phyloP scores from a whole-genome alignment of 1,284 basidiomycete species.

The Neotropicomus parvogracilis region DNA sequence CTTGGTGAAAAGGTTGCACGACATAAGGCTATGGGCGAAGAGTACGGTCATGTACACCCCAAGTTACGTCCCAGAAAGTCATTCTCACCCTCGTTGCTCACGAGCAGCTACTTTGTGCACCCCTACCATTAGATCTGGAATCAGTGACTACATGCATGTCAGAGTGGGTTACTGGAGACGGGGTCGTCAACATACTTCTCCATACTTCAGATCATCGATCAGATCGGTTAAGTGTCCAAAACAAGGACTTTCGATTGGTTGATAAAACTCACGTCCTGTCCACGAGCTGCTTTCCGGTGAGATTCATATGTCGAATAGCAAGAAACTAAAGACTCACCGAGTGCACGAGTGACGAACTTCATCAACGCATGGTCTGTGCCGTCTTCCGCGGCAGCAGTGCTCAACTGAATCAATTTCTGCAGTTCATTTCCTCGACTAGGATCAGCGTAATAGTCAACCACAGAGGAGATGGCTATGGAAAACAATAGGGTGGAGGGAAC shows the following conservation, averaged over 20 bases:
- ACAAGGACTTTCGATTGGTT: neutral
- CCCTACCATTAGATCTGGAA: slow-evolving; percentile 7
- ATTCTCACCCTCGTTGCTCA: slow-evolving; percentile 24
- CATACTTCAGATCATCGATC: neutral
- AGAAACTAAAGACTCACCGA: slow-evolving; percentile 37
- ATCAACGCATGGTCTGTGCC: slow-evolving; percentile 35
- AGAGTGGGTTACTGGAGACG: neutral
- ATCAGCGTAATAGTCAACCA: slow-evolving; percentile 63
- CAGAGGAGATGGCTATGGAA: slow-evolving; percentile 52
- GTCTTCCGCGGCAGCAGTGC: slow-evolving; percentile 25
- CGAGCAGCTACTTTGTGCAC: slow-evolving; percentile 11
- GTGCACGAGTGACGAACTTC: slow-evolving; percentile 48
- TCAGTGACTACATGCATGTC: slow-evolving; percentile 10
- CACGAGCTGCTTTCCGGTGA: neutral
- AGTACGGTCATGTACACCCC: neutral
- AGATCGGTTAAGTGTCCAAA: neutral
- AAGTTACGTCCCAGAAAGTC: neutral
- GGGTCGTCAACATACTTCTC: slow-evolving; percentile 14
- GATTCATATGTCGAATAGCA: neutral
- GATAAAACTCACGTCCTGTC: slow-evolving; percentile 14
- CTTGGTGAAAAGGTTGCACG: slow-evolving; percentile 26
- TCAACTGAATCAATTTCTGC: slow-evolving; percentile 42
- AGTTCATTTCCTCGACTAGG: slow-evolving; percentile 39
- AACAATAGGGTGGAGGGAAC: slow-evolving; percentile 52
- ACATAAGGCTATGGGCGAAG: slow-evolving; percentile 23